Evolutionary conservation across 768 basidiomycete genomes (phyloP).

Genomic region (Tricholoma saponaceum): DNA sequence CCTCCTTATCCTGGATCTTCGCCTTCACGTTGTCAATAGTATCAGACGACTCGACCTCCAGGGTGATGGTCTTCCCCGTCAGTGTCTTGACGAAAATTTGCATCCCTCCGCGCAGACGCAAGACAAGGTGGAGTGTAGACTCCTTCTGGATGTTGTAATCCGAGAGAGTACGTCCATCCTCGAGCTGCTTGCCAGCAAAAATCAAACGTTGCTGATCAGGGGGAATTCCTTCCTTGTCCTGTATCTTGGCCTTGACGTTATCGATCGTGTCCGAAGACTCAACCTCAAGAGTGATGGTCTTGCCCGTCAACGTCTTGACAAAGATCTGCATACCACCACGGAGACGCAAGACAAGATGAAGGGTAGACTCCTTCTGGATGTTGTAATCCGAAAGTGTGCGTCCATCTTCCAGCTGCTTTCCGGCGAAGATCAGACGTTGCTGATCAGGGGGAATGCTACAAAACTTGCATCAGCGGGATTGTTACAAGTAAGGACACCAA

Average conservation of each 20-base stretch:
- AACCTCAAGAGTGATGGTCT: conserved; percentile 38
- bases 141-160: conserved; percentile 44
- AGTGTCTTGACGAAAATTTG: conserved; percentile 22
- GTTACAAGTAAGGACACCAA: not conserved
- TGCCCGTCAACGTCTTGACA: conserved; percentile 49
- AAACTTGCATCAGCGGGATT: not conserved
- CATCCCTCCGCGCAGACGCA: conserved; percentile 31
- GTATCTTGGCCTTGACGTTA: conserved; percentile 20
- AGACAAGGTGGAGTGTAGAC: conserved; percentile 54
- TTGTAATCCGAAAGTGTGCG: conserved; percentile 5
- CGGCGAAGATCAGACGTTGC: not conserved
- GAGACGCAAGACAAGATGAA: not conserved
- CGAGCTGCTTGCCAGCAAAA: conserved; percentile 30
- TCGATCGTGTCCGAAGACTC: conserved; percentile 20
- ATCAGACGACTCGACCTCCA: conserved; percentile 19
- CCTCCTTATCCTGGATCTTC: conserved; percentile 20
- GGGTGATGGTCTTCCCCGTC: conserved; percentile 18
- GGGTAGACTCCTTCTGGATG: not conserved
- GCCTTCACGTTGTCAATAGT: conserved; percentile 19
- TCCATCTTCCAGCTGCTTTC: not conserved
- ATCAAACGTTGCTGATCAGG: conserved; percentile 20
- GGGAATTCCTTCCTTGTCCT: conserved; percentile 20
- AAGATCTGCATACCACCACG: conserved; percentile 9
- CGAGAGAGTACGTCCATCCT: conserved; percentile 37
- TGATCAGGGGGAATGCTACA: not conserved